Evolutionary conservation across 169 alveolate species (phyloP).

Genomic region (Eimeria falciformis): DNA sequence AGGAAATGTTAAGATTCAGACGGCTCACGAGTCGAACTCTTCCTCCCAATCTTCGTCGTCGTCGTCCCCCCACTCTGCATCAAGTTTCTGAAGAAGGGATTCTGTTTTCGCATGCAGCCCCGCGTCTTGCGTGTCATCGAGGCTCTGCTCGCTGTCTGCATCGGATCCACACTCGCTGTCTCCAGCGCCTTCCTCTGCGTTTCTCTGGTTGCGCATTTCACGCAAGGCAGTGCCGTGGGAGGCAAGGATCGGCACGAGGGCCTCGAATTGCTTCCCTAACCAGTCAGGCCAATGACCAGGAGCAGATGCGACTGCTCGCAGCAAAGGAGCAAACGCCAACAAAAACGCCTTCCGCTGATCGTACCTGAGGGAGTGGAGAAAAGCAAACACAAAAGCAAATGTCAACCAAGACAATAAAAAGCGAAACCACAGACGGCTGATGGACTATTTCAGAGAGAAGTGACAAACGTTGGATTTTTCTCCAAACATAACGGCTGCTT

Average conservation of each 20-base stretch:
- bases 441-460: not conserved
- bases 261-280: slow-evolving; percentile 1
- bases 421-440: not conserved
- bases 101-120: slow-evolving; percentile 51
- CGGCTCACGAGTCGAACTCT: not conserved
- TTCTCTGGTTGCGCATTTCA: slow-evolving; percentile 24
- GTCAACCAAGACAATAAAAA: no score
- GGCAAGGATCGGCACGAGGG: slow-evolving; percentile 2
- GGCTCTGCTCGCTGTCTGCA: slow-evolving; percentile 50
- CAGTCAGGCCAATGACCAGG: slow-evolving; percentile 51
- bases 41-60: slow-evolving; percentile 37
- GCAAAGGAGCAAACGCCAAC: slow-evolving; percentile 36
- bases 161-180: slow-evolving; percentile 60
- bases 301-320: slow-evolving; percentile 17
- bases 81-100: slow-evolving; percentile 29
- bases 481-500: not conserved
- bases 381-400: no score
- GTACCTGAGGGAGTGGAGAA: slow-evolving; percentile 11
- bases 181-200: slow-evolving; percentile 39
- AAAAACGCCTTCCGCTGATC: slow-evolving; percentile 55
- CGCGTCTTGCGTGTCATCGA: slow-evolving; percentile 60
- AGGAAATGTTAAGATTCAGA: not conserved
- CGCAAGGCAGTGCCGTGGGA: slow-evolving; percentile 24
- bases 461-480: not conserved
- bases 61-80: slow-evolving; percentile 58